phyloP scores from a whole-genome alignment of 768 basidiomycete species.

The Holtermanniella nyarrowii region DNA sequence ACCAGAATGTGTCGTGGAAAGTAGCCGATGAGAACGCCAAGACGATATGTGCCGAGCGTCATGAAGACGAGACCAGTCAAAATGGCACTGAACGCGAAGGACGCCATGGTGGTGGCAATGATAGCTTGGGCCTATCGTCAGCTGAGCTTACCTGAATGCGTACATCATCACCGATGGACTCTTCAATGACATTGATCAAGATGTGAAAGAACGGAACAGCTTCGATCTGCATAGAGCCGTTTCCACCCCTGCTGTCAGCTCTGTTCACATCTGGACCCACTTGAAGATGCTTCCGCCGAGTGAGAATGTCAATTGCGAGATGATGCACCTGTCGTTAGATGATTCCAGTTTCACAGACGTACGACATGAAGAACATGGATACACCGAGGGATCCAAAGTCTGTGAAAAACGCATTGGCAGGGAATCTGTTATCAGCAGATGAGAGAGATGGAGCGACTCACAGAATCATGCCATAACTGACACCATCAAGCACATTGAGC shows the following conservation, averaged over 20 bases:
- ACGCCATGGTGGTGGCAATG: conserved; percentile 83
- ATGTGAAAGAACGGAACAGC: conserved; percentile 97
- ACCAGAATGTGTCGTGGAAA: conserved; percentile 94
- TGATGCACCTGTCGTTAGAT: conserved; percentile 48
- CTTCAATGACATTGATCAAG: conserved; percentile 64
- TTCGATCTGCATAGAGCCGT: conserved; percentile 74
- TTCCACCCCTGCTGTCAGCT: conserved; percentile 21
- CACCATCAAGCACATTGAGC: conserved; percentile 84
- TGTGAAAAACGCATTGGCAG: conserved; percentile 65
- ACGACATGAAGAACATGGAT: conserved; percentile 88
- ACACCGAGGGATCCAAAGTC: conserved; percentile 80
- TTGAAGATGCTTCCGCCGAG: conserved; percentile 79
- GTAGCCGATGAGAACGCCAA: conserved; percentile 82
- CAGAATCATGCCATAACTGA: conserved; percentile 80
- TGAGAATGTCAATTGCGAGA: conserved; percentile 76
- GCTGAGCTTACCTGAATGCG: conserved; percentile 4
- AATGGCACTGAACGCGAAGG: conserved; percentile 75
- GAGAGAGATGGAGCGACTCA: conserved; percentile 10
- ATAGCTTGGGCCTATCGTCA: conserved; percentile 49
- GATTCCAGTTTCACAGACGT: conserved; percentile 27
- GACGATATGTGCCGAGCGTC: conserved; percentile 67
- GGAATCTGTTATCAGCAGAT: conserved; percentile 52
- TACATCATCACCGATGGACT: conserved; percentile 58
- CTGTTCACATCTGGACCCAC: conserved; percentile 32
- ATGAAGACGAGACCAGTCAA: conserved; percentile 79